Evolutionary conservation across 176 grass and related monocot genomes (phyloP).

Genomic region (Paspalum vaginatum): DNA sequence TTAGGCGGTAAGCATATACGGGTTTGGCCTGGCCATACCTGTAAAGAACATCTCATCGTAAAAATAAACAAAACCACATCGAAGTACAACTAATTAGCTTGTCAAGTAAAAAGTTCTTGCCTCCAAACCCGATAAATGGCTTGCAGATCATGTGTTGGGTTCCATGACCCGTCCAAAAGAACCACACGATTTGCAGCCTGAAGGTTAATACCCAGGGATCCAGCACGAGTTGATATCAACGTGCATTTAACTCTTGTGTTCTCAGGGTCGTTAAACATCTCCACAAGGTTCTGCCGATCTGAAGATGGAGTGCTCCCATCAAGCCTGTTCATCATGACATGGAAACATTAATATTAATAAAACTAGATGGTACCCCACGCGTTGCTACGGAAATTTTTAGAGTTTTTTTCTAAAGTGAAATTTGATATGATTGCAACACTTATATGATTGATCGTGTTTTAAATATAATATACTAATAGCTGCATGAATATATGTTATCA

Average conservation of each 20-base stretch:
- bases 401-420: no score
- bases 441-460: no score
- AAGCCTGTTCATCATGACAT: conserved; percentile 57
- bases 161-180: conserved; percentile 98
- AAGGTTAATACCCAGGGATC: conserved; percentile 96
- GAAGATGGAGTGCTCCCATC: conserved; percentile 91
- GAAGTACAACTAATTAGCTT: conserved; percentile 19
- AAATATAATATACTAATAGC: no score
- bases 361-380: no score
- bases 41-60: conserved; percentile 30
- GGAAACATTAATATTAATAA: conserved; percentile 35
- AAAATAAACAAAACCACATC: conserved; percentile 40
- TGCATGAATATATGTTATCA: no score
- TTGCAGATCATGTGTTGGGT: conserved; percentile 97
- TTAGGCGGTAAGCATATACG: conserved; percentile 91
- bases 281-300: conserved; percentile 92
- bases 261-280: conserved; percentile 81
- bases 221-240: conserved; percentile 98
- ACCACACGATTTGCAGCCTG: conserved; percentile 95
- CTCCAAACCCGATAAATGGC: conserved; percentile 99
- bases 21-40: conserved; percentile 97
- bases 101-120: conserved; percentile 44
- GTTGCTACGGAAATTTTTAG: no score
- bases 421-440: no score
- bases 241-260: conserved; percentile 90